These are phyloP conservation scores for Colletotrichum sp. DNA, from an alignment of 2,329 filamentous ascomycete genomes.

Conservation along the genomic window DNA sequence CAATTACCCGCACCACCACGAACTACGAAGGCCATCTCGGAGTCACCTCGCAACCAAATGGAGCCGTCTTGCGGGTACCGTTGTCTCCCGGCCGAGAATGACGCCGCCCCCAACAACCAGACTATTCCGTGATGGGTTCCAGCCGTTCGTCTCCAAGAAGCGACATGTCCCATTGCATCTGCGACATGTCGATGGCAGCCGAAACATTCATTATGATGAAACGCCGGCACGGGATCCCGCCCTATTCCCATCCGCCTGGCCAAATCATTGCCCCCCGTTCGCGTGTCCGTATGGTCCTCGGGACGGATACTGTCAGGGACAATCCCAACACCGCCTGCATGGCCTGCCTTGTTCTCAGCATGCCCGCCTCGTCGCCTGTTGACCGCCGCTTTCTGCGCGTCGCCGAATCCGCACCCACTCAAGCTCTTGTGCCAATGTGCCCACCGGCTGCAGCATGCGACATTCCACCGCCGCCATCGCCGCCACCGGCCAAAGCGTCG, in stretches of 20 bases:
- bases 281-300: neutral
- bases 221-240: neutral
- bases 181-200: neutral
- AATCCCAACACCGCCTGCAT: neutral
- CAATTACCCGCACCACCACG: neutral
- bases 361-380: neutral
- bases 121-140: neutral
- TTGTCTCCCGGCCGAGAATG: neutral
- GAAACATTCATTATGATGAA: neutral
- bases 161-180: neutral
- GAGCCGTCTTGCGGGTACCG: neutral
- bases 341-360: neutral
- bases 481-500: constrained; percentile 14
- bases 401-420: neutral
- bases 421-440: neutral
- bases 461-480: constrained; percentile 3
- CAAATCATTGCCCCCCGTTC: neutral
- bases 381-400: neutral
- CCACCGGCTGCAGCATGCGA: neutral
- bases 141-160: neutral
- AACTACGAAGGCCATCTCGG: neutral
- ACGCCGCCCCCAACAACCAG: neutral
- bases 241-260: neutral
- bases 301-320: neutral
- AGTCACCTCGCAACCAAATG: neutral